These are phyloP conservation scores for Asterophora parasitica DNA, from an alignment of 768 basidiomycete genomes.

Conservation along the genomic window DNA sequence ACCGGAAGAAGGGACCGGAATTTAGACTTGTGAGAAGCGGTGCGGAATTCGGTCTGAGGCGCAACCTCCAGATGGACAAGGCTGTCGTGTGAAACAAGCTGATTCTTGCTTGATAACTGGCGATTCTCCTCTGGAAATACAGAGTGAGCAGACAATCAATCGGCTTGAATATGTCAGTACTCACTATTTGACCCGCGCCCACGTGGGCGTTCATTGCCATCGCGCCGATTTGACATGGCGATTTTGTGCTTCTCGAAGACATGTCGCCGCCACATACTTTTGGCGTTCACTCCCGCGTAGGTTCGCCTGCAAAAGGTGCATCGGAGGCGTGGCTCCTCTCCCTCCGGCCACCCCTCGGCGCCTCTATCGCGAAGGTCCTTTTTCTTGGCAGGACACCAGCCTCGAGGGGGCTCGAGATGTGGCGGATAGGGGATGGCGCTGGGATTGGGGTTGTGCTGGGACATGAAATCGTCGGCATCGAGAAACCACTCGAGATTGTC, in stretches of 20 bases:
- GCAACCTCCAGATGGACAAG: constrained; percentile 36
- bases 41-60: constrained; percentile 32
- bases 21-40: constrained; percentile 37
- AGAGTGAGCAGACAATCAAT: constrained; percentile 1
- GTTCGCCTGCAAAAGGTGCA: constrained; percentile 83
- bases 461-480: constrained; percentile 59
- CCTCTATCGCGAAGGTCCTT: constrained; percentile 70
- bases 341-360: constrained; percentile 70
- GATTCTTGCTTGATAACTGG: constrained; percentile 22
- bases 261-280: constrained; percentile 88
- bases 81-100: constrained; percentile 38
- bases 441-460: constrained; percentile 39
- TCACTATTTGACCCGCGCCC: constrained; percentile 63
- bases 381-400: constrained; percentile 86
- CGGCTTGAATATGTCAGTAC: constrained; percentile 22
- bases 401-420: constrained; percentile 75
- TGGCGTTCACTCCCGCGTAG: constrained; percentile 83
- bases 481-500: constrained; percentile 79
- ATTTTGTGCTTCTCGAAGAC: constrained; percentile 90
- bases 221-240: constrained; percentile 83
- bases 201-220: constrained; percentile 58
- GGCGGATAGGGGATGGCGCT: constrained; percentile 68
- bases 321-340: constrained; percentile 72
- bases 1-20: constrained; percentile 34
- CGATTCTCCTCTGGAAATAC: constrained; percentile 53